Base-by-base conservation (phyloP, 2,329 filamentous ascomycete species). In the Ophiostoma piceae region DNA sequence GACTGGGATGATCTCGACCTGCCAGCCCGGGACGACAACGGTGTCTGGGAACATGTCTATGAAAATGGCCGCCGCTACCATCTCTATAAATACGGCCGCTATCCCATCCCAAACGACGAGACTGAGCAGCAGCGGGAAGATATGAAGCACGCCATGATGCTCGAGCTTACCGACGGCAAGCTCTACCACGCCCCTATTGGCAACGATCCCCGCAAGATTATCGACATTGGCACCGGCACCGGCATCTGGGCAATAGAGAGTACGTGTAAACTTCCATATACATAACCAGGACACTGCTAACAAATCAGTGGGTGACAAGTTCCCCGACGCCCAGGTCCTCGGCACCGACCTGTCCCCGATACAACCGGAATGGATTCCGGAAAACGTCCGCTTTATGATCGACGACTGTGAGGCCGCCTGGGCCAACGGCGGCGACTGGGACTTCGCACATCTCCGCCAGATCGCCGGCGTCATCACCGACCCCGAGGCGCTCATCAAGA, bases 371-470 rank as follows among this genome's bases (percentile, higher is more conserved):
- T 81, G 78, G 75, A 82, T 86, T 4, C 86, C 86, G 5, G 71
- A 72, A 32, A 74, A 74, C 54, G 68, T 73, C 4, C 66, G 67
- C 22, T 73, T 73, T 32, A 60, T 73, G 22, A 70, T 74, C 14
- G 73, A 74, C 57, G 73, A 74, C 72, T 80, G 84, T 35, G 85
- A 87, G 74, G 81, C 81, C 67, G 75, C 77, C 3, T 88, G 86
- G 9, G 81, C 84, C 67, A 80, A 84, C 69, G 79, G 83, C 68
- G 88, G 85, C 71, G 57, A 62, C 57, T 62, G 57, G 57, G 86
- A 89, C 74, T 87, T 85, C 71, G 82, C 87, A 12, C 86, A 88
- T 75, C 82, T 84, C n/a, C 81, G 87, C 2, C 83, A 86, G 69
- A 84, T 84, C 1, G 83, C 84, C 12, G 77, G 81, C 82, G 1